These are phyloP conservation scores for Raddia distichophylla DNA, from an alignment of 176 grass and related monocot species.

Conservation along the genomic window DNA sequence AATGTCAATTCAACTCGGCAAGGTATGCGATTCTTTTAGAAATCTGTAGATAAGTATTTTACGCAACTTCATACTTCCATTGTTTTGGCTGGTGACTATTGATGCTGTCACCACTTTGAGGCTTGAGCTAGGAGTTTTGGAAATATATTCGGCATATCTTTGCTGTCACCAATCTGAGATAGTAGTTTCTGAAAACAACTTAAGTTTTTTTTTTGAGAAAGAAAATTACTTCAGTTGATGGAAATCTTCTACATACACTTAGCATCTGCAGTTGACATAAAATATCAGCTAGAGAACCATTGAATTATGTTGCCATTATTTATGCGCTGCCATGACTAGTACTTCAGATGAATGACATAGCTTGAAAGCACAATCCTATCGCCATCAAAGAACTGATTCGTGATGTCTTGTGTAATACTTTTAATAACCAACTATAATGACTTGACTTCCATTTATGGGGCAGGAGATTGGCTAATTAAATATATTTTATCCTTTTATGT, in stretches of 20 bases:
- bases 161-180: constrained; percentile 33
- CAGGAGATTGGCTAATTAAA: constrained; percentile 23
- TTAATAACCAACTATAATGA: constrained; percentile 29
- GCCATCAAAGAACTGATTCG: constrained; percentile 51
- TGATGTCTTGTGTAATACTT: constrained; percentile 55
- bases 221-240: constrained; percentile 42
- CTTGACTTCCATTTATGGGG: constrained; percentile 20
- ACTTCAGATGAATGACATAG: constrained; percentile 49
- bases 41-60: constrained; percentile 12
- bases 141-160: neutral
- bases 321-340: constrained; percentile 37
- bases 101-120: neutral
- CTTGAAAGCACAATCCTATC: constrained; percentile 41
- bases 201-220: neutral
- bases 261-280: constrained; percentile 48
- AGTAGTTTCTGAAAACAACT: constrained; percentile 41
- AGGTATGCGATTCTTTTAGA: constrained; percentile 34
- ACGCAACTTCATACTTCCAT: neutral
- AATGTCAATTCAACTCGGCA: neutral
- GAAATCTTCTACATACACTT: constrained; percentile 37
- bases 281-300: constrained; percentile 41
- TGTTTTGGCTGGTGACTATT: neutral
- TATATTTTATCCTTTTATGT: constrained; percentile 6
- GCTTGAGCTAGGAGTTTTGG: neutral
- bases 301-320: constrained; percentile 43